Base-by-base conservation (phyloP, 2,329 filamentous ascomycete genomes). In the Rhytidhysteron rufulum region DNA sequence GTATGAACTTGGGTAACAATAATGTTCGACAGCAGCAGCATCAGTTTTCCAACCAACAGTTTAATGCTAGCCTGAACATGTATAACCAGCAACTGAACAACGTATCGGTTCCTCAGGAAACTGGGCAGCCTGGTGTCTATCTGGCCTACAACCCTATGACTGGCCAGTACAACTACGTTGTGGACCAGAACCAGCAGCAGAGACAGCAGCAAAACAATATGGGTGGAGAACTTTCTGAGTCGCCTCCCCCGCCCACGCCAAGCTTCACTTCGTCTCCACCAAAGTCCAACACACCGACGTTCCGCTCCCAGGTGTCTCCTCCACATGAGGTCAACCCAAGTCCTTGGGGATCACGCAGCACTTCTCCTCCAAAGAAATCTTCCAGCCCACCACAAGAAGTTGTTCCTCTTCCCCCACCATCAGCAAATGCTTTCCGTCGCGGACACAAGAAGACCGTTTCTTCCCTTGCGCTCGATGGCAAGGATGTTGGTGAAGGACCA, bases 341-440 rank as follows among this genome's bases (percentile, higher is more conserved):
- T 45, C 73, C 71, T 20, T 70, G 67, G 59, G 69, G 61, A 39
- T 61, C 63, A 44, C 83, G 87, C 61, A 86, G 84, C 58, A 78
- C 83, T 32, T 79, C 78, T 25, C 78, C 79, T 34, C 78, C 77
- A 4, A 78, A 77, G 67, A 72, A 75, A 57, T 78, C 78, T 34
- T 78, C 83, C 37, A 85, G 87, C 15, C 86, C 85, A 4, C 78
- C 79, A 11, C 81, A 86, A 53, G 77, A 83, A 43, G 75, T 82
- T 36, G 71, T 78, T 52, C 88, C 89, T 30, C 79, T 95, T 39
- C 89, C 89, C 38, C 88, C 88, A 20, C 88, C 88, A 43, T 94
- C 89, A 40, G 87, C 86, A 50, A 93, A 90, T 57, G 88, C 89
- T 32, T 95, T 95, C 76, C 90, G 90, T 47, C 88, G 89, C 43